Base-by-base conservation (phyloP, 257 asterid species). In the Pogostemon cablin region DNA sequence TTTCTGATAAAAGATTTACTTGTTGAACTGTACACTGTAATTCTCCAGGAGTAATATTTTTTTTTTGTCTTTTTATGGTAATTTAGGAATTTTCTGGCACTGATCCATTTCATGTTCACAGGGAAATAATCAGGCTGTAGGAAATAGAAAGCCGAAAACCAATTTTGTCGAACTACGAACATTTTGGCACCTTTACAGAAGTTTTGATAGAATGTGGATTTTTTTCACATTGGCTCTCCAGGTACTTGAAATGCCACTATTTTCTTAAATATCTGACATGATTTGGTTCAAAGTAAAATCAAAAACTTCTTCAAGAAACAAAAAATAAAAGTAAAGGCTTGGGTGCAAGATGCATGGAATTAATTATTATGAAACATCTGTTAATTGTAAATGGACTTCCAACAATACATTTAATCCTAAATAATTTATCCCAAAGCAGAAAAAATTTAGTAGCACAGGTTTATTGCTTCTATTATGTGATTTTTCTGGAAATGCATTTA, bases 81-180 rank as follows among this genome's bases (percentile, higher is more conserved):
- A 39, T 48, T 58, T 60, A 39, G 44, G 64, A 62, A 44, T 9
- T 42, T 71, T 50, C 6, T 59, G 59, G 64, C 38, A 64, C 77
- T 62, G 66, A 78, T 60, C 63, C 49, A 41, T 56, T 57, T 55
- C 60, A 64, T 79, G 75, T 76, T 68, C 38, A 38, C 86, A 88
- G 96, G 83, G 84, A 78, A 71, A 44, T 68, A 72, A 76, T 69
- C 82, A 83, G 77, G 81, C 85, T 38, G 62, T 85, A 37, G 96
- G 99, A 74, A 81, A 81, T 63, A 84, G 90, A 68, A 95, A 95
- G 81, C 96, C 98, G 20, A 95, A 95, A 88, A 81, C 95, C 64
- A 95, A 95, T 81, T 95, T 91, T 84, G 99, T 89, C 43, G 99
- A 95, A 82, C 77, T 91, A 67, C 98, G 99, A 43, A 95, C 98